Evolutionary conservation across 768 basidiomycete genomes (phyloP).

Genomic region (Clavaria fumosa): DNA sequence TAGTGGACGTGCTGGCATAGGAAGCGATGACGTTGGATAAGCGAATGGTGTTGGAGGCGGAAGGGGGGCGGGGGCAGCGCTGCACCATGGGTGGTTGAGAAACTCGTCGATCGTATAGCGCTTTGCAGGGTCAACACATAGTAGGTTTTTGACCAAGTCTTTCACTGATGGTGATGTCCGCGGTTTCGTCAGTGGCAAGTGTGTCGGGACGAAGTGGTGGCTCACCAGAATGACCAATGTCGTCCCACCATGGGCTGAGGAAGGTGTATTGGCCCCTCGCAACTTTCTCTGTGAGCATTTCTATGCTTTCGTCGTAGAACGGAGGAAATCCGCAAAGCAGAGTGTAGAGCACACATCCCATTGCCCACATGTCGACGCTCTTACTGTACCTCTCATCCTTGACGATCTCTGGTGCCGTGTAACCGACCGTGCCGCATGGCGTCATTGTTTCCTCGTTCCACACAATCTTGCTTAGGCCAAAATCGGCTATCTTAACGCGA

Average conservation of each 20-base stretch:
- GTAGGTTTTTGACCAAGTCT: conserved; percentile 85
- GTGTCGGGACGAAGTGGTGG: conserved; percentile 1
- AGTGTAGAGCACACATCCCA: conserved; percentile 98
- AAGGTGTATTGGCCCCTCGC: conserved; percentile 96
- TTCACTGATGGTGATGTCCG: conserved; percentile 56
- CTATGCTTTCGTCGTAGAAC: conserved; percentile 98
- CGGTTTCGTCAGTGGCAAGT: not conserved
- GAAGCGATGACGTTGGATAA: conserved; percentile 19
- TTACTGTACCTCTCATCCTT: conserved; percentile 96
- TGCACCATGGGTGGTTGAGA: conserved; percentile 92
- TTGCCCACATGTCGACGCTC: conserved; percentile 99
- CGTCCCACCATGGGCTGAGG: conserved; percentile 99
- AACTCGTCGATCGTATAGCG: conserved; percentile 98
- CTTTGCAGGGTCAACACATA: conserved; percentile 91
- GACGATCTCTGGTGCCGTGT: conserved; percentile 98
- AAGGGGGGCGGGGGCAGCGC: conserved; percentile 43
- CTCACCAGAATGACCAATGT: conserved; percentile 69
- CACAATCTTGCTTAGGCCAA: conserved; percentile 91
- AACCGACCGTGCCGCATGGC: conserved; percentile 98
- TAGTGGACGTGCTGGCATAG: conserved; percentile 29
- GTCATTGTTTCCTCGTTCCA: conserved; percentile 99
- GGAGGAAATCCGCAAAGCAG: conserved; percentile 94
- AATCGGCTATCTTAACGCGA: conserved; percentile 96
- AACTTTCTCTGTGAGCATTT: conserved; percentile 95
- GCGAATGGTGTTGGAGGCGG: conserved; percentile 50